Evolutionary conservation across 2,329 filamentous ascomycete genomes (phyloP), one percentile per base, ranked within the genome.

Genomic region (Rutstroemia sp.): DNA sequence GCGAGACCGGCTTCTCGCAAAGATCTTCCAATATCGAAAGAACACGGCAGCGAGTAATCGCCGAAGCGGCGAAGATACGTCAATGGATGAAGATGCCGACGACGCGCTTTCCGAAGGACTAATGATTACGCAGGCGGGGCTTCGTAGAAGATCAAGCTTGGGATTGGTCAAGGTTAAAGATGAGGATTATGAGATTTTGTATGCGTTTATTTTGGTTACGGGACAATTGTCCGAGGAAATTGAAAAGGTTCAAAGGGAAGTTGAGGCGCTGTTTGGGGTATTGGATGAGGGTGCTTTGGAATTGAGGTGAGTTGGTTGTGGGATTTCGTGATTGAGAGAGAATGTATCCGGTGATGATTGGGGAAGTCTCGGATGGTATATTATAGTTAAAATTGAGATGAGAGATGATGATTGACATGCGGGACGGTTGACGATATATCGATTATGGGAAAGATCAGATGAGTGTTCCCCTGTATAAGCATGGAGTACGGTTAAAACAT

Each of bases 121-220:
- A 6, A 37, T 37, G 6, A 17, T 46, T 21, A 10, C 7, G 7
- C 19, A 48, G 63, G 38, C 59, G 59, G 2, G 53, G 55, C 21
- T 58, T 52, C 9, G 57, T 46, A 10, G 61, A 62, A 47, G 60
- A 56, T 1, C 56, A 54, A 42, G 59, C 54, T n/a, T 58, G 46
- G 10, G 38, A 14, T 51, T 41, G 19, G 14, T 57, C 5, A 51
- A 63, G 5, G 77, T 84, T 1, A 84, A 83, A 61, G 88, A 92
- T 69, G 81, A 83, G 60, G 94, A 99, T 68, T 97, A 94, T 70
- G 91, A 92, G 61, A 75, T 97, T 63, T 73, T 97, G 45, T 99
- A 97, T 73, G 92, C 92, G 17, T 99, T 96, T 73, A 89, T 82
- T 2, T 73, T 88, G 46, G 82, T 87, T 48, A 86, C 84, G 7